A percentile compares a stretch with the other conserved stretches of the same genome.
Evolutionary conservation across 257 asterid genomes (phyloP).

Genomic region (Orobanche coerulescens): DNA sequence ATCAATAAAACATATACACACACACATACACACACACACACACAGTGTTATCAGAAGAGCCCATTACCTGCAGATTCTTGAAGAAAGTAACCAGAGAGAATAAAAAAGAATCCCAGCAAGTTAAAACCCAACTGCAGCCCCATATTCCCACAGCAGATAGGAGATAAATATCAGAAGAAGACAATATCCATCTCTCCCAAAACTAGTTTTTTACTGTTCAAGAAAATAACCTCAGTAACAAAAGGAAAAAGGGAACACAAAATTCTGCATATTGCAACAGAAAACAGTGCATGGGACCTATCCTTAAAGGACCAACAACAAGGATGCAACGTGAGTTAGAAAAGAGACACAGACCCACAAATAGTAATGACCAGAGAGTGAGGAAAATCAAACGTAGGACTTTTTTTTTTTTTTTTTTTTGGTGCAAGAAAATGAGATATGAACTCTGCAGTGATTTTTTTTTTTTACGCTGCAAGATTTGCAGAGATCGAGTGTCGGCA

Average conservation of each 20-base stretch:
- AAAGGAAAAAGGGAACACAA: slow-evolving; percentile 11
- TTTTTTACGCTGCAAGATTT: slow-evolving; percentile 14
- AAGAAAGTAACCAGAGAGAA: slow-evolving; percentile 31
- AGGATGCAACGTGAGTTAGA: slow-evolving; percentile 16
- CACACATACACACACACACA: background rate
- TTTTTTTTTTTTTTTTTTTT: background rate
- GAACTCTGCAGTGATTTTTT: too few species aligned
- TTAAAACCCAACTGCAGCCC: slow-evolving; percentile 32
- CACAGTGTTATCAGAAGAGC: slow-evolving; percentile 7
- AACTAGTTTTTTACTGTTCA: background rate
- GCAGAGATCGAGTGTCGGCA: slow-evolving; percentile 26
- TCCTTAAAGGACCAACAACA: slow-evolving; percentile 21
- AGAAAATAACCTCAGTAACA: background rate
- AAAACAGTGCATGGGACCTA: slow-evolving; percentile 29
- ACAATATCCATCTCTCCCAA: slow-evolving; percentile 30
- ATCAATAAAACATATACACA: background rate
- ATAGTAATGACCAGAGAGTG: slow-evolving; percentile 21
- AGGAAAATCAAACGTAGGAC: slow-evolving; percentile 15
- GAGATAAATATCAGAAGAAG: slow-evolving; percentile 2
- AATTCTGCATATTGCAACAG: slow-evolving; percentile 26
- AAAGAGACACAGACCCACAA: slow-evolving; percentile 33
- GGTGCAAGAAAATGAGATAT: slow-evolving; percentile 21
- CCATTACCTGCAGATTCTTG: slow-evolving; percentile 73
- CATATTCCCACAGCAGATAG: slow-evolving; percentile 40
- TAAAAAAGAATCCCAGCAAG: slow-evolving; percentile 25